phyloP scores from a whole-genome alignment of 352 stramenopile species.

The Pythium folliculosum region DNA sequence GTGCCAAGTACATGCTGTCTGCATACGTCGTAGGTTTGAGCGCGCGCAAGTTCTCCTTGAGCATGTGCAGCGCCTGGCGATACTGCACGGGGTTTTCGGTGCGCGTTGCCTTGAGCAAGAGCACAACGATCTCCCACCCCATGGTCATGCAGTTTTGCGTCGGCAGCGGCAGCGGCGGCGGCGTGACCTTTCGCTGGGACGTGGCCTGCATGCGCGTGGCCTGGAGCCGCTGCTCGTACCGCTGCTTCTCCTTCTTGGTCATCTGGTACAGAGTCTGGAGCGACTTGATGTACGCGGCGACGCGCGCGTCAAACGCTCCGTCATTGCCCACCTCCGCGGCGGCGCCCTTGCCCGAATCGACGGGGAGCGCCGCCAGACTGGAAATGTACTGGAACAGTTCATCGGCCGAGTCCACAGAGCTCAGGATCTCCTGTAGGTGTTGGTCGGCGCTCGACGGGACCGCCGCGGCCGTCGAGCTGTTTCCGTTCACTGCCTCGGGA shows the following conservation, averaged over 20 bases:
- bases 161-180: slow-evolving; percentile 70
- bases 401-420: slow-evolving; percentile 71
- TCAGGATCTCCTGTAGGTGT: slow-evolving; percentile 74
- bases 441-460: slow-evolving; percentile 42
- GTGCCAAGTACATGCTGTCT: slow-evolving; percentile 83
- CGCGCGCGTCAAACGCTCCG: slow-evolving; percentile 57
- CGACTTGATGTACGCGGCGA: slow-evolving; percentile 73
- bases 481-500: slow-evolving; percentile 16
- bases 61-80: slow-evolving; percentile 65
- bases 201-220: slow-evolving; percentile 55
- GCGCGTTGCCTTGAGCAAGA: slow-evolving; percentile 69
- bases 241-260: slow-evolving; percentile 83
- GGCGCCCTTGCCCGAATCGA: slow-evolving; percentile 10
- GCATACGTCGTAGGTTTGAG: slow-evolving; percentile 82
- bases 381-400: slow-evolving; percentile 85
- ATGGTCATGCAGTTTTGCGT: slow-evolving; percentile 86
- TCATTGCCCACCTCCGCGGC: slow-evolving; percentile 8
- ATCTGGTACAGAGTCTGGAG: slow-evolving; percentile 71
- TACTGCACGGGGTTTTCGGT: slow-evolving; percentile 72
- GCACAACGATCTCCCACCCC: slow-evolving; percentile 79
- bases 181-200: slow-evolving; percentile 67
- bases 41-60: slow-evolving; percentile 63
- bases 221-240: slow-evolving; percentile 67
- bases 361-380: slow-evolving; percentile 42
- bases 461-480: slow-evolving; percentile 8